Evolutionary conservation across 768 basidiomycete species (phyloP), one percentile per base, ranked within the genome.

Genomic region (Xerocomellus amylosporus): DNA sequence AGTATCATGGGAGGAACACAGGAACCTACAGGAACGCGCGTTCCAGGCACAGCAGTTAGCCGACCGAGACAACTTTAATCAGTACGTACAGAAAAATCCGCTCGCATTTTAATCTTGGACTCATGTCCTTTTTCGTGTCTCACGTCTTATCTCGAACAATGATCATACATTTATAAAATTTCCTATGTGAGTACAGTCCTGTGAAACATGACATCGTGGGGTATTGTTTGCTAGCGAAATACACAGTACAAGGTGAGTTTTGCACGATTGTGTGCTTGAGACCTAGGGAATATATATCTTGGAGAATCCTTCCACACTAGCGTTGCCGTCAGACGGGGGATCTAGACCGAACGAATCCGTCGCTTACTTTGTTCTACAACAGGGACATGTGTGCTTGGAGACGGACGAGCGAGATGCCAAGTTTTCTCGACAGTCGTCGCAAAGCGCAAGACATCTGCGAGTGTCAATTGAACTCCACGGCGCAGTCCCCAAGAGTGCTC

Each of bases 361-460:
- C 24, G 65, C 79, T 62, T 60, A 80, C 80, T 58, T 72, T 54
- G 68, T 64, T 55, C 81, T 75, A 63, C 80, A 81, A 58, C 81
- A 82, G 0, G 80, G 80, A 46, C 80, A 82, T 1, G 70, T 72
- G 50, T 81, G 80, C 53, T 77, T 79, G 8, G 79, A 75, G 26
- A 77, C 76, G 0, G 78, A 68, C 8, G 73, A 66, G 3, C 80
- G 77, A 3, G 80, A 76, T 14, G 81, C 81, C 40, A 81, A 65
- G 63, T 81, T 82, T 52, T 74, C 73, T 53, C 80, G 73, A 55
- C 80, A 81, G 64, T 82, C 80, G 38, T 81, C 79, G 56, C 80
- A 81, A 30, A 81, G 60, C 2, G 81, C 74, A 17, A 81, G 72
- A 58, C 80, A 82, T 45, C 79, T 80, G 53, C 28, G 10, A 22